Base-by-base conservation (phyloP, 106 monocot species). In the Dioscorea dumetorum region DNA sequence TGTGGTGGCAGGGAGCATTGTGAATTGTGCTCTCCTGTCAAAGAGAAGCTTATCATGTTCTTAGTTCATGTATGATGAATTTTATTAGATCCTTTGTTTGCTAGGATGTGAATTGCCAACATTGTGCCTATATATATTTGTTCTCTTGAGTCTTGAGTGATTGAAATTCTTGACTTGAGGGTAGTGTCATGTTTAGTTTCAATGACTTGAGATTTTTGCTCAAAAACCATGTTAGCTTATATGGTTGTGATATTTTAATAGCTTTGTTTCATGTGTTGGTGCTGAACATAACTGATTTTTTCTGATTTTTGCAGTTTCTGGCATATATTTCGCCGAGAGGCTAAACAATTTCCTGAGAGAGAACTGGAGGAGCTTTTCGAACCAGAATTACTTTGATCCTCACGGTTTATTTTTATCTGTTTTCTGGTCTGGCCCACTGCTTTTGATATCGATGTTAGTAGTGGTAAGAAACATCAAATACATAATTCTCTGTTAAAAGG, bases 371-470 rank as follows among this genome's bases (percentile, higher is more conserved):
- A 90, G 72, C 73, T 94, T 94, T 72, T 68, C 90, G 11, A 57
- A 77, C 16, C 94, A 94, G 78, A 94, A 94, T 73, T 91, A 94
- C 60, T 90, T 90, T 66, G 90, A 94, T 78, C 62, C 80, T 21
- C 76, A 86, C 64, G 94, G 94, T 32, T 56, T 94, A 7, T 94
- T 94, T 62, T 81, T 91, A 24, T 91, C 94, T 24, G 83, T 71
- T 14, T 77, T 94, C 51, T 91, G 94, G 90, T 94, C 94, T 52
- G 90, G 85, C 16, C 94, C 94, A 41, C 87, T 94, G 52, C 81
- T 94, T 51, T n/a, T 87, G 33, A 67, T 88, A 51, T 77, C 90
- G 3, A 73, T 91, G 28, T 12, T 94, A 23, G 85, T 91, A 74
- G 78, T 94, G 84, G 94, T 94, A 41, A 41, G 10, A 8, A 41